A percentile compares a stretch with the other conserved stretches of the same genome.
Conservation (phyloP, 371 early-diverging fungal genomes). For the Smittium culicis region DNA sequence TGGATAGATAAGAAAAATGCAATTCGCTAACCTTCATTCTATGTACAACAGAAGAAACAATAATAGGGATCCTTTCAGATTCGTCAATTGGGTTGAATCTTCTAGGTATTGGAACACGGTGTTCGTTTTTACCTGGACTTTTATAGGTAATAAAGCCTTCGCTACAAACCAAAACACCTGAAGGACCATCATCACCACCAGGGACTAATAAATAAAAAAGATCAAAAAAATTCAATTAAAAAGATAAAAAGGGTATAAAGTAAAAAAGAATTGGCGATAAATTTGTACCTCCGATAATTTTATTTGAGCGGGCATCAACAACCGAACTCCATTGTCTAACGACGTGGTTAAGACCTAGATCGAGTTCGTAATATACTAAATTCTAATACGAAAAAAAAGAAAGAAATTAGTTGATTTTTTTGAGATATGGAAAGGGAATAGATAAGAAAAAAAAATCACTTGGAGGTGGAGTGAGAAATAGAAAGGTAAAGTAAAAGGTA, state of each 20-base stretch:
- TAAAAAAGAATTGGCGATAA: no score
- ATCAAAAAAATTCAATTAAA: neutral
- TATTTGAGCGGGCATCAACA: conserved; percentile 60
- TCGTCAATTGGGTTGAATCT: conserved; percentile 58
- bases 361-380: conserved; percentile 90
- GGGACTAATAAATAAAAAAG: conserved; percentile 35
- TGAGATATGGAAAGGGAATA: no score
- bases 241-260: no score
- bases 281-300: conserved; percentile 47
- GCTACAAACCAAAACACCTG: conserved; percentile 89
- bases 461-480: neutral
- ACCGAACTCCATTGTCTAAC: conserved; percentile 83
- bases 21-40: conserved; percentile 45
- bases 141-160: conserved; percentile 84
- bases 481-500: neutral
- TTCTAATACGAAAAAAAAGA: conserved; percentile 28
- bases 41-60: conserved; percentile 73
- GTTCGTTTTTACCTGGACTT: conserved; percentile 43
- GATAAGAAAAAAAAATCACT: no score
- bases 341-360: conserved; percentile 95
- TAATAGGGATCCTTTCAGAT: conserved; percentile 50
- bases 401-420: no score
- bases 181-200: conserved; percentile 90
- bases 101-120: conserved; percentile 71
- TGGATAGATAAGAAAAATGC: neutral